Evolutionary conservation across 805 yeast genomes (phyloP), one percentile per base, ranked within the genome.

Genomic region (Metschnikowia santaceciliae): DNA sequence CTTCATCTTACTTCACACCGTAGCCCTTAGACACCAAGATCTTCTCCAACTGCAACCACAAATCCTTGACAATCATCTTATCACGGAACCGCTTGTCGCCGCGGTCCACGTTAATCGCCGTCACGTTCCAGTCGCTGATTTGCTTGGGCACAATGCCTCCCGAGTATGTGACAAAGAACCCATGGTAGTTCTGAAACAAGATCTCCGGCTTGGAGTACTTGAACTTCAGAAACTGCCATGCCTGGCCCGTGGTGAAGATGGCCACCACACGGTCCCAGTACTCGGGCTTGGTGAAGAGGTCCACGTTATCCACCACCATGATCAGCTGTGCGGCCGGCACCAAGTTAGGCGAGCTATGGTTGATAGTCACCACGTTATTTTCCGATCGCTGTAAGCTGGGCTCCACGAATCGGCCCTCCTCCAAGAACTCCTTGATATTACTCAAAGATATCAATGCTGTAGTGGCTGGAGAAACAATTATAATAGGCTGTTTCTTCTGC

Each of bases 201-300:
- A 75, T 75, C 53, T 86, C 82, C 2, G 99, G 97, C 49, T 84
- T 82, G 37, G 82, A 77, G 82, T 90, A 86, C 64, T 86, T 87
- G 69, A 92, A 94, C 61, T 83, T 81, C 63, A 88, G 82, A 71
- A 94, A 89, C 71, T 94, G 99, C 99, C 99, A 94, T 49, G 84
- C 77, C 71, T 94, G 99, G 11, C 99, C 99, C 10, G 97, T 92
- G 15, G 97, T 92, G 72, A 94, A 86, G 36, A 94, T 88, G 0
- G 96, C 97, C 45, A 92, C 88, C 1, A 94, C 97, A 52, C 99
- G 80, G 63, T 90, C 96, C 99, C 99, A 94, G 70, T 94, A 90
- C 66, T 94, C 98, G 3, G 96, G 96, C 65, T 91, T 92, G 22
- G 88, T 84, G 58, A 74, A 74, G 69, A 84, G 80, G 48, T 90